These are phyloP conservation scores for Tricholoma hemisulphureum DNA, from an alignment of 768 basidiomycete species.

Conservation along the genomic window DNA sequence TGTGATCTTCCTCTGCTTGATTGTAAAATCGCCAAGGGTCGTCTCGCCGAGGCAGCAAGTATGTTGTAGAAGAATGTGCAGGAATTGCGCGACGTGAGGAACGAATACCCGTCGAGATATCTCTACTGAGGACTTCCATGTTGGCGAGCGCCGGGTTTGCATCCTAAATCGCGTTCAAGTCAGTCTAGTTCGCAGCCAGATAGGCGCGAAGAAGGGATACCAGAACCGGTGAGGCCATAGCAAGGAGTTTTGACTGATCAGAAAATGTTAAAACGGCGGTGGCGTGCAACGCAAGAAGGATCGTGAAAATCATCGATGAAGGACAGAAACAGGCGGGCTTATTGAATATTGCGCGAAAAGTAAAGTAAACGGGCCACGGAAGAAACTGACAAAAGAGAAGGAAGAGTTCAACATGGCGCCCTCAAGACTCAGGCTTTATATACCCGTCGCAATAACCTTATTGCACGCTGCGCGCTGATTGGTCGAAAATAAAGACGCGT, in stretches of 20 bases:
- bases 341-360: slow-evolving; percentile 7
- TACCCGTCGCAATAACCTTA: slow-evolving; percentile 15
- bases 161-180: slow-evolving; percentile 15
- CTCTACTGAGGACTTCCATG: not conserved
- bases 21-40: not conserved
- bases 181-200: slow-evolving; percentile 8
- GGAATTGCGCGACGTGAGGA: not conserved
- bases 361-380: slow-evolving; percentile 15
- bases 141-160: not conserved
- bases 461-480: slow-evolving; percentile 17
- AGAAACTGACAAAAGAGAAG: slow-evolving; percentile 5
- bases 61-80: not conserved
- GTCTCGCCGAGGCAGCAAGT: not conserved
- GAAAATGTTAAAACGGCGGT: slow-evolving; percentile 37
- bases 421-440: too few relatives aligned
- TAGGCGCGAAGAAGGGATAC: slow-evolving; percentile 23
- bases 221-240: slow-evolving; percentile 39
- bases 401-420: not conserved
- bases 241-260: slow-evolving; percentile 24
- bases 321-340: slow-evolving; percentile 27
- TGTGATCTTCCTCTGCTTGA: slow-evolving; percentile 14
- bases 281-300: slow-evolving; percentile 41
- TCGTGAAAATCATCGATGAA: slow-evolving; percentile 33
- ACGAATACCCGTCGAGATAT: not conserved
- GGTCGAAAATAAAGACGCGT: slow-evolving; percentile 13